Conservation (phyloP, 495 filamentous ascomycete genomes). For the Podospora australis region DNA sequence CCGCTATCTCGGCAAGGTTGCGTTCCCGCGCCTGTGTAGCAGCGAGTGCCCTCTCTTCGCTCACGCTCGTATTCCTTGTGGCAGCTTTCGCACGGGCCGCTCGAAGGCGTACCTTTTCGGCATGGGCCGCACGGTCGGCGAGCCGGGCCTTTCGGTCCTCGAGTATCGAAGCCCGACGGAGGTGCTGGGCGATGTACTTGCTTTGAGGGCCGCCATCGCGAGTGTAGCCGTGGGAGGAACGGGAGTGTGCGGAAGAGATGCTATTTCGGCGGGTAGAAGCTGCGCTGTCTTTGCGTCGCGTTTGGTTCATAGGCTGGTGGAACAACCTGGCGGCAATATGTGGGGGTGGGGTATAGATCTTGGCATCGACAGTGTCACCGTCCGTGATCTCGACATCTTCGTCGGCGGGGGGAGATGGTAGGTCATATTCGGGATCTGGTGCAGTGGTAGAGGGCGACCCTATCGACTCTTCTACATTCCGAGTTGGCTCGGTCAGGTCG, state of each 20-base stretch:
- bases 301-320: constrained; percentile 58
- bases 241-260: constrained; percentile 77
- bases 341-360: constrained; percentile 60
- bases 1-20: constrained; percentile 86
- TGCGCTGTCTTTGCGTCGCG: constrained; percentile 71
- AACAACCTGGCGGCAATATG: constrained; percentile 78
- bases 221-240: constrained; percentile 51
- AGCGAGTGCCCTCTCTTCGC: constrained; percentile 81
- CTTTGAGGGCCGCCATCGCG: constrained; percentile 62
- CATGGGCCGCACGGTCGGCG: constrained; percentile 88
- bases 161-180: constrained; percentile 84
- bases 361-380: constrained; percentile 23
- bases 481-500: constrained; percentile 38
- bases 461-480: constrained; percentile 40
- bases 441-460: constrained; percentile 28
- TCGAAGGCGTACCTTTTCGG: constrained; percentile 89
- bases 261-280: constrained; percentile 86
- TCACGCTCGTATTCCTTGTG: constrained; percentile 51
- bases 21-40: constrained; percentile 86
- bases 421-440: constrained; percentile 27
- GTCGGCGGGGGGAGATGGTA: constrained; percentile 28
- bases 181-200: constrained; percentile 80
- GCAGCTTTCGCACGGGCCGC: constrained; percentile 80
- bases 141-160: constrained; percentile 89
- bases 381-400: constrained; percentile 30